These are phyloP conservation scores for Spergularia azorica DNA, from an alignment of 179 eudicot species.

Conservation along the genomic window DNA sequence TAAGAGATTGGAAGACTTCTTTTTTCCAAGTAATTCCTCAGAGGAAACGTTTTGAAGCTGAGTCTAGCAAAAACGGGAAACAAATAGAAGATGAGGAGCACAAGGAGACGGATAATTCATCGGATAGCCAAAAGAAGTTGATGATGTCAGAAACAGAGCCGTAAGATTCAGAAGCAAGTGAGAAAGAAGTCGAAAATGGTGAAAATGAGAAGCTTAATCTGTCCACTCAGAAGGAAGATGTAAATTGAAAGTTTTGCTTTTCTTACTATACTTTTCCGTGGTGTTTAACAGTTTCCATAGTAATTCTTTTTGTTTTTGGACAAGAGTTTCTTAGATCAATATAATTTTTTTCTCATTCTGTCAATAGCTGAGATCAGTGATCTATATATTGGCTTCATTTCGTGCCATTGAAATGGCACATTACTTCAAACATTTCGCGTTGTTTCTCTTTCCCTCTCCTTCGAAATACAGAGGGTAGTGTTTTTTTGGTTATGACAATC, in stretches of 20 bases:
- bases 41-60: conserved; percentile 68
- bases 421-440: too few relatives aligned
- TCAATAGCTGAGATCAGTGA: too few relatives aligned
- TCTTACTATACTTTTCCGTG: neutral
- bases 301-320: neutral
- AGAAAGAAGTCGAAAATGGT: conserved; percentile 18
- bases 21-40: conserved; percentile 88
- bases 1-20: conserved; percentile 88
- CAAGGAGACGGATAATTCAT: conserved; percentile 31
- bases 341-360: neutral
- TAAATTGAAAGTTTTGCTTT: neutral
- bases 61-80: conserved; percentile 30
- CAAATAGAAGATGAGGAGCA: conserved; percentile 33
- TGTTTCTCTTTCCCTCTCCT: too few relatives aligned
- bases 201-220: conserved; percentile 8
- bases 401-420: too few relatives aligned
- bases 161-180: conserved; percentile 25
- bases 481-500: too few relatives aligned
- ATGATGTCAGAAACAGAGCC: conserved; percentile 31
- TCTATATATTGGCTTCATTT: too few relatives aligned
- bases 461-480: too few relatives aligned
- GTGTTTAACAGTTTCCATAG: neutral
- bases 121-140: conserved; percentile 41
- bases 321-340: neutral
- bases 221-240: neutral